These are phyloP conservation scores for Byssochlamys sp. DNA, from an alignment of 2,329 filamentous ascomycete species.

Conservation along the genomic window DNA sequence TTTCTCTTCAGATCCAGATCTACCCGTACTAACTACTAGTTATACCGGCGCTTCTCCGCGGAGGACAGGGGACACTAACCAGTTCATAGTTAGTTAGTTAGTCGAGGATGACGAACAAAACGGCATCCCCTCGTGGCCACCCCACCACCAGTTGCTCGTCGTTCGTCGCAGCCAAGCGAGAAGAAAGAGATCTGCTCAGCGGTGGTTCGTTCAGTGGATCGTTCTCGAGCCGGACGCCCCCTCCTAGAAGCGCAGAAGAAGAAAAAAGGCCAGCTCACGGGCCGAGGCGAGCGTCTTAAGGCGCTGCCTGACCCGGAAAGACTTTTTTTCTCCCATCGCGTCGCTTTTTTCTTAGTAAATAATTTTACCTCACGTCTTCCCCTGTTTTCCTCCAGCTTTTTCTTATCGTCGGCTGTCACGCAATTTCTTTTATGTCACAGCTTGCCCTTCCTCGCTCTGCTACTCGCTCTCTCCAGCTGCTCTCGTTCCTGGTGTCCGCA, in stretches of 20 bases:
- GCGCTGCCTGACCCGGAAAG: slow-evolving; percentile 1
- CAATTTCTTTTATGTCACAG: slow-evolving; percentile 34
- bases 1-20: not conserved
- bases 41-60: not conserved
- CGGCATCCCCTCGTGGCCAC: not conserved
- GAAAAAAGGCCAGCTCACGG: not conserved
- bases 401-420: slow-evolving; percentile 13
- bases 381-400: slow-evolving; percentile 8
- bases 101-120: not conserved
- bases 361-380: slow-evolving; percentile 31
- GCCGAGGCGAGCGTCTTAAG: not conserved
- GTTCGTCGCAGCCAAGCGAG: not conserved
- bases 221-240: not conserved
- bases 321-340: slow-evolving; percentile 1
- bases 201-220: not conserved
- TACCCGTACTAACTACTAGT: not conserved
- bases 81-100: no score
- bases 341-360: slow-evolving; percentile 27
- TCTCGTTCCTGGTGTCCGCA: slow-evolving; percentile 31
- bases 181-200: not conserved
- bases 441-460: slow-evolving; percentile 11
- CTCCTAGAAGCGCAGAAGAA: not conserved
- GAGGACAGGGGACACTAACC: not conserved
- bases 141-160: not conserved
- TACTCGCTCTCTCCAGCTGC: slow-evolving; percentile 14